Base-by-base conservation (phyloP, 2,329 filamentous ascomycete genomes). In the Helotiales sp. region DNA sequence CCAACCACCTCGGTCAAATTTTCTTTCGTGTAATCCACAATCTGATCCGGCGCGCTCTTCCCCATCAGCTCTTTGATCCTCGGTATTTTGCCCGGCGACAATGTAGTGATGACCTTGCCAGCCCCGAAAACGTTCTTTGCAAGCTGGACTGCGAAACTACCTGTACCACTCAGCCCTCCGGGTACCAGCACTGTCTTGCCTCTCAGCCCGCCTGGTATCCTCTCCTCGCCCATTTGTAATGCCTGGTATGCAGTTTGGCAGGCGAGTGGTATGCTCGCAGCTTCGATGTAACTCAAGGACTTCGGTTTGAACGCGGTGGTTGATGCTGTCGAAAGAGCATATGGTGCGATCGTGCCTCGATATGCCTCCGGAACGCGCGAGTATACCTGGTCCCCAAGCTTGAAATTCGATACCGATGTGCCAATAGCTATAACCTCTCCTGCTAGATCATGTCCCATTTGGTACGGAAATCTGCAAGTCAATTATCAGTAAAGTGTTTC, bases 111-210 rank as follows among this genome's bases (percentile, higher is more conserved):
- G 30, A 83, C 80, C 60, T 80, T 82, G 20, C 76, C 77, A 1
- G 80, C 82, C 0, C 77, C 73, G 67, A 82, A 83, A 1, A 81
- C 76, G 37, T 80, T 77, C 67, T 83, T 83, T 17, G 81, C 81
- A 5, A 84, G 69, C 69, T 83, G 81, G 20, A 80, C 78, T 26
- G 74, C 82, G 63, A 78, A 78, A 24, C 75, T 66, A 0, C 80
- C 80, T 0, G 78, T 80, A 0, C 79, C 80, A 37, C 79, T 75
- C 61, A 82, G 70, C 0, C 78, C 80, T 34, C 74, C 79, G 7
- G 78, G 77, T 0, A 81, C 67, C 24, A 80, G 78, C 0, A 81
- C 77, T 1, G 78, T 80, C 65, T 80, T 81, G 1, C 78, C 82
- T 13, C 75, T 67, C 10, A 83, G 70, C 20, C 79, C 80, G n/a